Conservation (phyloP, 2,329 filamentous ascomycete species). For the Fusarium sambucinum region DNA sequence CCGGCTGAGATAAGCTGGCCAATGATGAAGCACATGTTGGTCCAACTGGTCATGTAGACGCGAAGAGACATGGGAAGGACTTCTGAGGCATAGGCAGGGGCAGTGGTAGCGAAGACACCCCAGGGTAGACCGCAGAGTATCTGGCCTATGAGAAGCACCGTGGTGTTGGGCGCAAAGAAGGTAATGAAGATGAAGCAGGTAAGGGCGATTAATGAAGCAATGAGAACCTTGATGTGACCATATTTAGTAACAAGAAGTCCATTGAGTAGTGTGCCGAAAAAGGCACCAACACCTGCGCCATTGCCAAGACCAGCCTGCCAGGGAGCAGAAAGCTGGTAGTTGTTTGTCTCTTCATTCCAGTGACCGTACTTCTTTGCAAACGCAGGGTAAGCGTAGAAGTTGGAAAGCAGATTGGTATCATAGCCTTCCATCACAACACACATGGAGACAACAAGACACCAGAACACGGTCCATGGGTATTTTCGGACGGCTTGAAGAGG, state of each 20-base stretch:
- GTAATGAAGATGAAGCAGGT: conserved; percentile 59
- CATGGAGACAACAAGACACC: conserved; percentile 53
- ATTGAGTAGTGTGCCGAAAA: conserved; percentile 62
- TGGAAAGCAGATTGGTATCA: conserved; percentile 53
- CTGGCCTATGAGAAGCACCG: conserved; percentile 57
- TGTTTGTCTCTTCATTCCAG: conserved; percentile 42
- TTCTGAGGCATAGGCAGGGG: conserved; percentile 62
- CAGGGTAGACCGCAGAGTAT: conserved; percentile 61
- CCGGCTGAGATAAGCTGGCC: conserved; percentile 60
- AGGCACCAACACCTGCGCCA: conserved; percentile 59
- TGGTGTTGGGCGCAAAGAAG: conserved; percentile 58
- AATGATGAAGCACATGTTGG: conserved; percentile 62
- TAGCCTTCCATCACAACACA: conserved; percentile 61
- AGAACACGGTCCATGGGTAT: conserved; percentile 55
- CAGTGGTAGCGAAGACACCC: conserved; percentile 60
- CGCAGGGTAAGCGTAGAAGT: conserved; percentile 54
- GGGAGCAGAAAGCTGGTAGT: conserved; percentile 57
- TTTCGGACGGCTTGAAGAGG: conserved; percentile 46
- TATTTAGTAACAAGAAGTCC: conserved; percentile 60
- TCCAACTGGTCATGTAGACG: conserved; percentile 59
- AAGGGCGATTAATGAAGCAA: conserved; percentile 56
- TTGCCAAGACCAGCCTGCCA: conserved; percentile 65
- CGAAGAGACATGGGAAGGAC: conserved; percentile 55
- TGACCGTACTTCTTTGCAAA: conserved; percentile 49
- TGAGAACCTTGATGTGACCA: conserved; percentile 59